A percentile compares a stretch with the other conserved stretches of the same genome.
phyloP scores from a whole-genome alignment of 176 grass and related monocot species.

The Oryza brachyantha region DNA sequence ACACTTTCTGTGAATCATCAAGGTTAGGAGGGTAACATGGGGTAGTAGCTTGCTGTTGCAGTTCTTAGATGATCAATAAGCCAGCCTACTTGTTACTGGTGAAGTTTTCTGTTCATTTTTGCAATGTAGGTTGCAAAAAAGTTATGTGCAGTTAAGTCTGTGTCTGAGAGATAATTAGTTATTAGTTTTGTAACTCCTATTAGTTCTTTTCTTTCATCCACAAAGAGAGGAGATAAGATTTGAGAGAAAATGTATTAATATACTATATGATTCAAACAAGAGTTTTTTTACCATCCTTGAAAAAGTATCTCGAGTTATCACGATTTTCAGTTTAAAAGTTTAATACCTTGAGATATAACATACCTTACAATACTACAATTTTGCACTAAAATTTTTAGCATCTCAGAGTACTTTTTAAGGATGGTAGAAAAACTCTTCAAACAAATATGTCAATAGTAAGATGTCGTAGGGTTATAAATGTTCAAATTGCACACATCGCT shows the following conservation, averaged over 20 bases:
- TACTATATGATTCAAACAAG: too few species aligned
- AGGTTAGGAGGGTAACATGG: neutral
- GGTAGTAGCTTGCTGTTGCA: neutral
- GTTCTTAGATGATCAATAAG: neutral
- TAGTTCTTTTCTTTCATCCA: neutral
- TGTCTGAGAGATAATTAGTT: neutral
- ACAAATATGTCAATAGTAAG: neutral
- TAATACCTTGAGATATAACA: too few species aligned
- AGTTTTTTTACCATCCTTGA: too few species aligned
- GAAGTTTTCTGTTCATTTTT: slow-evolving; percentile 12
- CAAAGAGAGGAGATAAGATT: neutral
- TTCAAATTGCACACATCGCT: neutral
- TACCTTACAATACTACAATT: too few species aligned
- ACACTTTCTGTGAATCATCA: slow-evolving; percentile 34
- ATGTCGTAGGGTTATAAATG: neutral
- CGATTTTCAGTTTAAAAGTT: too few species aligned
- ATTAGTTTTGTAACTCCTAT: neutral
- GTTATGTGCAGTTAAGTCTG: neutral
- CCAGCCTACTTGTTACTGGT: neutral
- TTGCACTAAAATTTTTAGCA: too few species aligned
- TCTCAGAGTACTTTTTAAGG: too few species aligned
- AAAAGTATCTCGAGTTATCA: too few species aligned
- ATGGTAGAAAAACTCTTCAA: too few species aligned
- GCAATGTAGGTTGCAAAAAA: slow-evolving; percentile 12
- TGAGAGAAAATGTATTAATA: neutral